These are phyloP conservation scores for Botryobasidium botryosum DNA, from an alignment of 768 basidiomycete species.

Conservation along the genomic window DNA sequence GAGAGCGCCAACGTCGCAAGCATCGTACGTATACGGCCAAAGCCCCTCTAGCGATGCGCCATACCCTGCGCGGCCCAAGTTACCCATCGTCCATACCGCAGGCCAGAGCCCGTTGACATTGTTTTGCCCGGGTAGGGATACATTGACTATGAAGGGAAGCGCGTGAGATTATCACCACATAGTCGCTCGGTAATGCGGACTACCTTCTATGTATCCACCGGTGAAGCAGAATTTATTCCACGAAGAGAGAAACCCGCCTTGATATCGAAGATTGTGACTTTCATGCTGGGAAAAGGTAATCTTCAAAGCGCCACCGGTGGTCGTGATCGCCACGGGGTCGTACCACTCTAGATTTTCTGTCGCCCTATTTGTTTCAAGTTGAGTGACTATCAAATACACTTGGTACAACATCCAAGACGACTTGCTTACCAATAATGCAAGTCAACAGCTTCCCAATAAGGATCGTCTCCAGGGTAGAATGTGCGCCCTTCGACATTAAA, in stretches of 20 bases:
- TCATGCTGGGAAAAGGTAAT: slow-evolving; percentile 51
- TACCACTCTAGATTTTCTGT: slow-evolving; percentile 79
- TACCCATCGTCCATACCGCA: slow-evolving; percentile 43
- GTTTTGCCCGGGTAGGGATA: slow-evolving; percentile 2
- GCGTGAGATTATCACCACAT: not conserved
- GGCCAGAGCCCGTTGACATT: slow-evolving; percentile 59
- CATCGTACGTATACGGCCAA: slow-evolving; percentile 43
- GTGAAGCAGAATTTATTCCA: slow-evolving; percentile 91
- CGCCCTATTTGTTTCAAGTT: slow-evolving; percentile 21
- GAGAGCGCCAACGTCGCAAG: slow-evolving; percentile 77
- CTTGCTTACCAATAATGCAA: slow-evolving; percentile 41
- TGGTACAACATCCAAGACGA: not conserved
- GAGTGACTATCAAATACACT: not conserved
- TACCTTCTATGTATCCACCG: slow-evolving; percentile 32
- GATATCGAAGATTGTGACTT: slow-evolving; percentile 64
- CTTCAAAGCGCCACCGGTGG: slow-evolving; percentile 24
- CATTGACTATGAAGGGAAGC: slow-evolving; percentile 28
- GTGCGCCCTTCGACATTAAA: slow-evolving; percentile 66
- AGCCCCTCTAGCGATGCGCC: slow-evolving; percentile 76
- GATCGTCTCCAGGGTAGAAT: slow-evolving; percentile 79
- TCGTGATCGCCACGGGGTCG: slow-evolving; percentile 18
- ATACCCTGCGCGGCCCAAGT: slow-evolving; percentile 76
- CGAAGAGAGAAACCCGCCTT: slow-evolving; percentile 34
- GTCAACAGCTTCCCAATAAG: slow-evolving; percentile 76
- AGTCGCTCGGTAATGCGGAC: not conserved